phyloP scores from a whole-genome alignment of 1,284 basidiomycete genomes.

The Spongispora temasekensis region DNA sequence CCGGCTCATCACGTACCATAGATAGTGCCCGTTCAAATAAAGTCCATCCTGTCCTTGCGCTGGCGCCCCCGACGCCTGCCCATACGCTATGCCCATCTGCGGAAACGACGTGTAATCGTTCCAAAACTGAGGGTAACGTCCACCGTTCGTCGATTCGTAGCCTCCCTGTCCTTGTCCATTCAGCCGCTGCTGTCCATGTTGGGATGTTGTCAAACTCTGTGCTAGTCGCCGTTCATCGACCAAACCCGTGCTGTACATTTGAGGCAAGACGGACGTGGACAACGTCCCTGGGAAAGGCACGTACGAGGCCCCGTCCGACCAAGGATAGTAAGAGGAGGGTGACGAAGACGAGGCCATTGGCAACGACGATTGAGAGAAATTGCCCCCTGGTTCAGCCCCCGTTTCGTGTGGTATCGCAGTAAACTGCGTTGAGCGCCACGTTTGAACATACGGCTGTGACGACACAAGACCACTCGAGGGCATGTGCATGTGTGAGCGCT shows the following conservation, averaged over 20 bases:
- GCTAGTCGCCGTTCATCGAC: conserved; percentile 43
- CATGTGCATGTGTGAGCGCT: conserved; percentile 28
- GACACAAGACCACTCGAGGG: conserved; percentile 6
- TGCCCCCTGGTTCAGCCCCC: conserved; percentile 19
- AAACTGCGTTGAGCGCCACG: conserved; percentile 34
- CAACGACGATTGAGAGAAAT: conserved; percentile 12
- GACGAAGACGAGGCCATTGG: conserved; percentile 7
- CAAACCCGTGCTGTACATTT: conserved; percentile 70
- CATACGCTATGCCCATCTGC: conserved; percentile 52
- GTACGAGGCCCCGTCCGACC: conserved; percentile 43
- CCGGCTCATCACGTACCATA: conserved; percentile 25
- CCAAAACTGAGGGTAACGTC: conserved; percentile 58
- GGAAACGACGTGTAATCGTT: conserved; percentile 59
- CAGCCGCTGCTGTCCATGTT: conserved; percentile 21
- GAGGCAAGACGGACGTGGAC: conserved; percentile 66
- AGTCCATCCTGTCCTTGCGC: conserved; percentile 23
- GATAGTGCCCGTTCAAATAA: conserved; percentile 27
- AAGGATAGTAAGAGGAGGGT: conserved; percentile 48
- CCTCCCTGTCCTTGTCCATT: conserved; percentile 18
- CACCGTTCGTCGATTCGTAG: conserved; percentile 24
- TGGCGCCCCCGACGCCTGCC: conserved; percentile 14
- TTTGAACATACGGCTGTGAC: conserved; percentile 26
- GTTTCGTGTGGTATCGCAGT: conserved; percentile 23
- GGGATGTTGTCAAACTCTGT: conserved; percentile 18
- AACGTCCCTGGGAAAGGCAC: conserved; percentile 45